Percentiles rank a stretch among this genome's conserved stretches.
Conservation (phyloP, 495 filamentous ascomycete species). For the Recurvomyces mirabilis region DNA sequence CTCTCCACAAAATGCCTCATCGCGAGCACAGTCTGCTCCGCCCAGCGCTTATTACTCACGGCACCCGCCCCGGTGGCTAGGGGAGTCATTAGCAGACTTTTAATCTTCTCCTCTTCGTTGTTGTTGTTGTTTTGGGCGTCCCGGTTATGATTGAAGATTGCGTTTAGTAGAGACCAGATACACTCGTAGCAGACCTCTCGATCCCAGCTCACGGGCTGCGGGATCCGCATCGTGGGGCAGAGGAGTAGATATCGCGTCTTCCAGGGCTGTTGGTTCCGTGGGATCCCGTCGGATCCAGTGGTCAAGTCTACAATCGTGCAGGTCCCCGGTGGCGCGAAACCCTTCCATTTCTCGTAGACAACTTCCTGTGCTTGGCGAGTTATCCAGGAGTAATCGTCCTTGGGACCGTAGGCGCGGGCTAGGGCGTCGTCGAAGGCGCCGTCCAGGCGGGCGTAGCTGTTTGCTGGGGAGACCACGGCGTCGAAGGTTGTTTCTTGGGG, state of each 20-base stretch:
- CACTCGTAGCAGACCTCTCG: slow-evolving; percentile 45
- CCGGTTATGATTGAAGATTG: slow-evolving; percentile 38
- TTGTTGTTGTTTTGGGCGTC: not conserved
- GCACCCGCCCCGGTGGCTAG: slow-evolving; percentile 37
- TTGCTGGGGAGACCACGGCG: slow-evolving; percentile 42
- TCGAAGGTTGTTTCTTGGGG: slow-evolving; percentile 29
- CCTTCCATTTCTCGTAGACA: slow-evolving; percentile 38
- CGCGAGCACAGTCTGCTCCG: slow-evolving; percentile 39
- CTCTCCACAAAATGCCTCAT: slow-evolving; percentile 33
- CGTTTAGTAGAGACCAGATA: slow-evolving; percentile 40
- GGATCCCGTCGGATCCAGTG: slow-evolving; percentile 15
- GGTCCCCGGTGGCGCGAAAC: slow-evolving; percentile 39
- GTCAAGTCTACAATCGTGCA: slow-evolving; percentile 39
- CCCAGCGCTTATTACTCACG: slow-evolving; percentile 38
- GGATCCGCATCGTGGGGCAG: slow-evolving; percentile 43
- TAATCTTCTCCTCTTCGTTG: slow-evolving; percentile 25
- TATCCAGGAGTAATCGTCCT: slow-evolving; percentile 36
- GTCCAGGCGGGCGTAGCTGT: slow-evolving; percentile 42
- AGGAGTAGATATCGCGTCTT: slow-evolving; percentile 36
- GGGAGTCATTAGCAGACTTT: slow-evolving; percentile 38
- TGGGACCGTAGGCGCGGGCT: slow-evolving; percentile 37
- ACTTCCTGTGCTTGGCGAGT: slow-evolving; percentile 32
- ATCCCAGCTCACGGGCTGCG: slow-evolving; percentile 35
- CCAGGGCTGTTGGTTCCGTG: slow-evolving; percentile 29
- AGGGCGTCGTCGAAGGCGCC: slow-evolving; percentile 45